These are phyloP conservation scores for Gaeumannomyces sp. DNA, from an alignment of 2,329 filamentous ascomycete species.

Conservation along the genomic window DNA sequence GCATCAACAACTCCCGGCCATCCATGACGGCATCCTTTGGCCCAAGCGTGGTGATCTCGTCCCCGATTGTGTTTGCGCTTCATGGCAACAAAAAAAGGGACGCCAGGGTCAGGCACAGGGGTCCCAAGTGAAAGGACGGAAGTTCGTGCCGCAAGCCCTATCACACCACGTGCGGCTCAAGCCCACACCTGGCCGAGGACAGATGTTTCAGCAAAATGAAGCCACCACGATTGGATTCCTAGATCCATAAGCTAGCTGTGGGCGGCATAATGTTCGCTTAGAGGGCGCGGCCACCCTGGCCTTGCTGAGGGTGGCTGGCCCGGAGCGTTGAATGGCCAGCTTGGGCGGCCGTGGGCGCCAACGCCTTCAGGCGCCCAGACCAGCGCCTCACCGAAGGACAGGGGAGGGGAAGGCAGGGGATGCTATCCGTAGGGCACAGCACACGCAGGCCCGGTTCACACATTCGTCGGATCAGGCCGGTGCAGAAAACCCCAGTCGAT, in stretches of 20 bases:
- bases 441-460: not conserved
- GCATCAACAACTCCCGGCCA: no score
- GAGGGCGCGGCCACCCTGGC: not conserved
- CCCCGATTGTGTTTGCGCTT: not conserved
- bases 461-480: not conserved
- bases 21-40: no score
- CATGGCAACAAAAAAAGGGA: not conserved
- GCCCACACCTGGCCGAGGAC: not conserved
- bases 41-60: not conserved
- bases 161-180: not conserved
- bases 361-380: not conserved
- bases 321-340: not conserved
- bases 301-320: not conserved
- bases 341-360: not conserved
- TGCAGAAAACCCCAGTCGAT: not conserved
- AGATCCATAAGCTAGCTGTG: not conserved
- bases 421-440: not conserved
- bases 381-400: not conserved
- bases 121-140: not conserved
- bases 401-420: not conserved
- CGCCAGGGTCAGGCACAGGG: not conserved
- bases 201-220: slow-evolving; percentile 7
- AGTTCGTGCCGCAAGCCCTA: not conserved
- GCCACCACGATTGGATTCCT: slow-evolving; percentile 2
- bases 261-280: not conserved